Evolutionary conservation across 1,284 basidiomycete species (phyloP).

Genomic region (Pseudozyma pruni): DNA sequence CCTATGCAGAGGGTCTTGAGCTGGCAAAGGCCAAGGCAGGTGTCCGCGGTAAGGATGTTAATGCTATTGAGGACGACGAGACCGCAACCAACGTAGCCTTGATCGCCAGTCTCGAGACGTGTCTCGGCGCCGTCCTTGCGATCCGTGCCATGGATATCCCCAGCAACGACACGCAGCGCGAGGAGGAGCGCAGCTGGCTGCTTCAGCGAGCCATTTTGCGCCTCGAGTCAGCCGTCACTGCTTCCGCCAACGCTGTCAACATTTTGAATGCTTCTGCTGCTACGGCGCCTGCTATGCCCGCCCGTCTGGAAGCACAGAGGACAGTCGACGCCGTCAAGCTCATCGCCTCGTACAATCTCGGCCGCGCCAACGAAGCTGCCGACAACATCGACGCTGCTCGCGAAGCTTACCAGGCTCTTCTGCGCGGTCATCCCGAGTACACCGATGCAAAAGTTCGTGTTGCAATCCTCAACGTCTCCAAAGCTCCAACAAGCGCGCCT

Average conservation of each 20-base stretch:
- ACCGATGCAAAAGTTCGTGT: constrained; percentile 65
- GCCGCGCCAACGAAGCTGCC: constrained; percentile 57
- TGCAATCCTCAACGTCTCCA: constrained; percentile 57
- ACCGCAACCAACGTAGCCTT: constrained; percentile 30
- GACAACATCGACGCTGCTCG: constrained; percentile 54
- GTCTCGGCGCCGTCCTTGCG: constrained; percentile 55
- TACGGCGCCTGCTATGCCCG: constrained; percentile 29
- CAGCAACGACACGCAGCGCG: constrained; percentile 25
- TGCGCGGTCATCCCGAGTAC: constrained; percentile 65
- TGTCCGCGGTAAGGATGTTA: constrained; percentile 4
- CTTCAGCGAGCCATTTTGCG: constrained; percentile 48
- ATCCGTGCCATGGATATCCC: constrained; percentile 47
- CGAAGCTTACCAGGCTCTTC: constrained; percentile 59
- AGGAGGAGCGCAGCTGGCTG: constrained; percentile 38
- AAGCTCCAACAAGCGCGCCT: constrained; percentile 13
- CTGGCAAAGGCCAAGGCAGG: constrained; percentile 21
- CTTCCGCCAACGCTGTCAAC: constrained; percentile 27
- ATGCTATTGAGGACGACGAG: constrained; percentile 25
- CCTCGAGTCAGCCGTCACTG: constrained; percentile 46
- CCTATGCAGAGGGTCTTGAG: constrained; percentile 47
- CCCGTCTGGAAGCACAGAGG: constrained; percentile 33
- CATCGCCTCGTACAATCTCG: constrained; percentile 64
- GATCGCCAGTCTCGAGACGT: constrained; percentile 46
- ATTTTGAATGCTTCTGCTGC: constrained; percentile 26
- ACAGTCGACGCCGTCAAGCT: constrained; percentile 55